Conservation (phyloP, 257 asterid species). For the Fraxinus excelsior region DNA sequence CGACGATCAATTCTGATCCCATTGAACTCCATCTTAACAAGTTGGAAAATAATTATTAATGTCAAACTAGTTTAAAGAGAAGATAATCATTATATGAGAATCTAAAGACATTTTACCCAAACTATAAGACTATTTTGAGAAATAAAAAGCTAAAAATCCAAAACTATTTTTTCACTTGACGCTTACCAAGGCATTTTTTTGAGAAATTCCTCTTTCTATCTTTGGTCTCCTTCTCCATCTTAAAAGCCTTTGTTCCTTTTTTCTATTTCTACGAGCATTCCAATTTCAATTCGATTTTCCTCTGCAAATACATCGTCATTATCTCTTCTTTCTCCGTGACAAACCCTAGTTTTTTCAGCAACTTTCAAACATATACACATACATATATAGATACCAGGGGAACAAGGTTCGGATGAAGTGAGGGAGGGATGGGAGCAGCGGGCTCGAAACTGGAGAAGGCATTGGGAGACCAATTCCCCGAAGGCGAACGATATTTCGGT, state of each 20-base stretch:
- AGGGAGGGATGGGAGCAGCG: slow-evolving; percentile 58
- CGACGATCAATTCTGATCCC: too few relatives aligned
- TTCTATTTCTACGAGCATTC: neutral
- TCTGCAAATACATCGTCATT: neutral
- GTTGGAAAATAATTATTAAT: too few relatives aligned
- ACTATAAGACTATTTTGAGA: too few relatives aligned
- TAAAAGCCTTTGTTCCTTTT: neutral
- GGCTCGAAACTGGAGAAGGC: slow-evolving; percentile 70
- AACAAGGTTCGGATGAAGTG: slow-evolving; percentile 39
- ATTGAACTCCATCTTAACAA: too few relatives aligned
- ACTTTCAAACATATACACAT: neutral
- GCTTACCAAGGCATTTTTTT: neutral
- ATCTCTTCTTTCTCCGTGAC: neutral
- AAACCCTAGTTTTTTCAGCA: neutral
- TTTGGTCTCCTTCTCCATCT: neutral
- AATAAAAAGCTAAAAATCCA: neutral
- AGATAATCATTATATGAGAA: too few relatives aligned
- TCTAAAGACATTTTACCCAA: too few relatives aligned
- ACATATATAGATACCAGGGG: neutral
- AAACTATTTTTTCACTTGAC: neutral
- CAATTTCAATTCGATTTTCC: neutral
- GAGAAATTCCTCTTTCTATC: neutral
- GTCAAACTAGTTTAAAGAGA: too few relatives aligned
- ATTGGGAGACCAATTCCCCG: slow-evolving; percentile 65
- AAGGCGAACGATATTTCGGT: slow-evolving; percentile 66